These are phyloP conservation scores for Aspergillus tanneri DNA, from an alignment of 2,329 filamentous ascomycete species.

Conservation along the genomic window DNA sequence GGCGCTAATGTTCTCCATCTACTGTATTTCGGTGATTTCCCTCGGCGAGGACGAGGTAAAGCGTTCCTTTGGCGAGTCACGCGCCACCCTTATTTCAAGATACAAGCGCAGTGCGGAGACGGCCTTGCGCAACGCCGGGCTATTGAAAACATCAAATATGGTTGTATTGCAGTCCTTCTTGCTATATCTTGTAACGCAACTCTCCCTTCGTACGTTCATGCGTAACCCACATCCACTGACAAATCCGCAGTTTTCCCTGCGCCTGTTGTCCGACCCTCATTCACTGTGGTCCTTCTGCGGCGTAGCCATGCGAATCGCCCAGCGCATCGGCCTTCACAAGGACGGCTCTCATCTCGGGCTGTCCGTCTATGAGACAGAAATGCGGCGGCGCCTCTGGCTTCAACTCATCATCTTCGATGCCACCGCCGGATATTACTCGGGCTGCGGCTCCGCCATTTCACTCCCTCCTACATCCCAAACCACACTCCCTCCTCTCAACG, in stretches of 20 bases:
- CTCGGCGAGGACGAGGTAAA: slow-evolving; percentile 56
- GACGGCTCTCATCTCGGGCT: neutral
- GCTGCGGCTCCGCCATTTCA: neutral
- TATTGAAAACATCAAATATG: slow-evolving; percentile 47
- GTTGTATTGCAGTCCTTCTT: slow-evolving; percentile 49
- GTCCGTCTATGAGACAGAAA: slow-evolving; percentile 1
- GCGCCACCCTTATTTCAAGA: slow-evolving; percentile 34
- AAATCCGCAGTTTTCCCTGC: slow-evolving; percentile 30
- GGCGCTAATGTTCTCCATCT: slow-evolving; percentile 65
- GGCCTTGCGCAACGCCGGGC: slow-evolving; percentile 23
- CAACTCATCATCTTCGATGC: neutral
- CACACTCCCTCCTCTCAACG: neutral
- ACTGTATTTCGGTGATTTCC: slow-evolving; percentile 58
- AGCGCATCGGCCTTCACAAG: slow-evolving; percentile 6
- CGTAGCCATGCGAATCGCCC: slow-evolving; percentile 4
- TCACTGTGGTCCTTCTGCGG: slow-evolving; percentile 48
- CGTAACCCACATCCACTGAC: neutral
- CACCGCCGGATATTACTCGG: neutral
- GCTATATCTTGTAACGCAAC: slow-evolving; percentile 41
- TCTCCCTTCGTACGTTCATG: too few species aligned
- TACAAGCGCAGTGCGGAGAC: slow-evolving; percentile 46
- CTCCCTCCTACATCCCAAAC: neutral
- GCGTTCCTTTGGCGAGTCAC: slow-evolving; percentile 31
- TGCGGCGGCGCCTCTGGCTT: slow-evolving; percentile 2
- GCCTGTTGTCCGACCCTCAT: slow-evolving; percentile 45